These are phyloP conservation scores for Chalara sp. DNA, from an alignment of 2,329 filamentous ascomycete species.

Conservation along the genomic window DNA sequence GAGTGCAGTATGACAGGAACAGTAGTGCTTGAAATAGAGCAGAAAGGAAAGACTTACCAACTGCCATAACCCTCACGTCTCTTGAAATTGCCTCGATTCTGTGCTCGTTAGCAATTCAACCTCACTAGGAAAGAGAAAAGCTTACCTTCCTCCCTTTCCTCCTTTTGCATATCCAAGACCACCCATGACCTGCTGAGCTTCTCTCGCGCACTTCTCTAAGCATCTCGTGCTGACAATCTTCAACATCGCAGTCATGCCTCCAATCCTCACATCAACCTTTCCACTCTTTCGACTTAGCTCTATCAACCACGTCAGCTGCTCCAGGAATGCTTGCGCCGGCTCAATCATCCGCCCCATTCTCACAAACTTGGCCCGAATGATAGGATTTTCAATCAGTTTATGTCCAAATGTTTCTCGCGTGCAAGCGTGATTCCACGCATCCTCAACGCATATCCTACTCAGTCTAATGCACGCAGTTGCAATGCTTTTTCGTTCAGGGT, in stretches of 20 bases:
- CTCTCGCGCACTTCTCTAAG: constrained; percentile 44
- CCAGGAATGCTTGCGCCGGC: constrained; percentile 53
- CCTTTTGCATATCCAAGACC: constrained; percentile 44
- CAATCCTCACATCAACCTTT: constrained; percentile 34
- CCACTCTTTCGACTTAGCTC: constrained; percentile 16
- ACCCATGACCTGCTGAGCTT: constrained; percentile 49
- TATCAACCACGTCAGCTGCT: constrained; percentile 45
- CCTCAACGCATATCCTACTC: constrained; percentile 47
- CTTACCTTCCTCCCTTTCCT: constrained; percentile 36
- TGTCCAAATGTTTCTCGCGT: constrained; percentile 51
- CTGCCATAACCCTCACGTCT: constrained; percentile 40
- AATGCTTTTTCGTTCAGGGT: constrained; percentile 52
- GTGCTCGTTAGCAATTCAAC: constrained; percentile 9
- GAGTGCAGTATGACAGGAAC: too few species aligned
- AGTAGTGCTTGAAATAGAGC: not conserved
- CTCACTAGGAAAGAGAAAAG: not conserved
- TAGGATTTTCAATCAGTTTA: constrained; percentile 49
- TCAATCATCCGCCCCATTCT: constrained; percentile 54
- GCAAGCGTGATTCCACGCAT: constrained; percentile 44
- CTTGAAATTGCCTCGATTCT: constrained; percentile 46
- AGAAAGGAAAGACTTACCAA: constrained; percentile 19
- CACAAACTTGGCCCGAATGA: constrained; percentile 54
- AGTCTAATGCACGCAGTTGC: constrained; percentile 49
- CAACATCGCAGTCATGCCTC: constrained; percentile 43
- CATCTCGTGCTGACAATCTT: constrained; percentile 46